Base-by-base conservation (phyloP, 202 grass and related monocot species). In the Cymbopogon flexuosus region DNA sequence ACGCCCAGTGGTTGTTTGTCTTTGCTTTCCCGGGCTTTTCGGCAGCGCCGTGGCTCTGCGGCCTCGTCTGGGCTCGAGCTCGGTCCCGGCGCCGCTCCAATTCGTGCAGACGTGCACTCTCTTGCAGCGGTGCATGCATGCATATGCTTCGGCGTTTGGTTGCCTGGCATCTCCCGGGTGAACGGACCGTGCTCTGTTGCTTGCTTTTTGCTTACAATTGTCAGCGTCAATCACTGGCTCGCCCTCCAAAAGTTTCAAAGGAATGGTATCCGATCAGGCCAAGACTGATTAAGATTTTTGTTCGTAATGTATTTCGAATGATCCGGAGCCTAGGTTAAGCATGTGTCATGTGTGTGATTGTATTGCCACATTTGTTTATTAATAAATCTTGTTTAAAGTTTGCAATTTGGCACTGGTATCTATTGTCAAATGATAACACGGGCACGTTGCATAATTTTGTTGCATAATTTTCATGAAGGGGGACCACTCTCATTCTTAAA, bases 111-210 rank as follows among this genome's bases (percentile, higher is more conserved):
- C 35, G 35, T 33, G 31, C 31, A 33, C 15, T 15, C 56, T 40
- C 42, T 36, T 45, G 42, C 58, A 29, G 21, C 2, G 43, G 43
- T 33, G 10, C 36, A 36, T 70, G 80, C 70, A 5, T 35, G 62
- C 18, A n/a, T 65, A 5, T 35, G 62, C 18, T 24, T 65, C n/a
- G 59, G 68, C 51, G 16, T 49, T 56, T 68, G 59, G 59, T 30
- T 31, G 59, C 59, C 31, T 31, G 67, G 60, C 68, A 1, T 66
- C 75, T 73, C 78, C 66, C 76, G 69, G 27, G 54, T 61, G 56
- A 36, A 1, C 42, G 6, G 37, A 2, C 56, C 66, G 13, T 54
- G 33, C 8, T n/a, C 42, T 65, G 66, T 56, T 56, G 79, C 61
- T 33, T 33, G 31, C 31, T 33, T 66, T 62, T 66, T 62, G 40